Evolutionary conservation across 2,329 filamentous ascomycete species (phyloP).

Genomic region (Calonectria hongkongensis): DNA sequence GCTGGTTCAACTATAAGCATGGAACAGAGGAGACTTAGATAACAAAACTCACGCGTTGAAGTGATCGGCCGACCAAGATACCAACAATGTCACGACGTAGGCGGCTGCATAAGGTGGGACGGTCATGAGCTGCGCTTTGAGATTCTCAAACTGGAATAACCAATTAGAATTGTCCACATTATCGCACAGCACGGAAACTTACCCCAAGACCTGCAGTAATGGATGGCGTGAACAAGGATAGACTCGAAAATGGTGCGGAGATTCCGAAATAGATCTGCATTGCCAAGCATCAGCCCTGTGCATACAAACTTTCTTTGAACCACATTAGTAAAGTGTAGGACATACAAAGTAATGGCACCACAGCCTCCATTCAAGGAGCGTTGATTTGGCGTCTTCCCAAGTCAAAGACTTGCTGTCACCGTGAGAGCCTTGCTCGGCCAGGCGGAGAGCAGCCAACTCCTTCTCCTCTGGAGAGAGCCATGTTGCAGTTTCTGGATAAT

Average conservation of each 20-base stretch:
- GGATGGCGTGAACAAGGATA: conserved; percentile 76
- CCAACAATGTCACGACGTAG: conserved; percentile 63
- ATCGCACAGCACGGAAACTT: conserved; percentile 8
- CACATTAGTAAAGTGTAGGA: neutral
- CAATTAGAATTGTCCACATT: conserved; percentile 37
- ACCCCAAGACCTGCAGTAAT: conserved; percentile 70
- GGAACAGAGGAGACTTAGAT: accelerated
- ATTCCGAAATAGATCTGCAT: conserved; percentile 66
- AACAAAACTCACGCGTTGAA: conserved; percentile 64
- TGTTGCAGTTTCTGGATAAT: conserved; percentile 78
- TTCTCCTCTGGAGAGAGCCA: conserved; percentile 76
- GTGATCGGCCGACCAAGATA: conserved; percentile 76
- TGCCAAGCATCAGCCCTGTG: conserved; percentile 1
- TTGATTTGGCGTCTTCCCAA: conserved; percentile 80
- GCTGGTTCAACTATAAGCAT: conserved; percentile 19
- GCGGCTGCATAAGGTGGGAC: conserved; percentile 77
- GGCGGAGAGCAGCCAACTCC: conserved; percentile 65
- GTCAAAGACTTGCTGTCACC: conserved; percentile 77
- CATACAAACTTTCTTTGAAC: conserved; percentile 4
- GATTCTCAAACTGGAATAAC: conserved; percentile 48
- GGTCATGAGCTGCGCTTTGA: conserved; percentile 76
- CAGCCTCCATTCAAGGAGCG: conserved; percentile 77
- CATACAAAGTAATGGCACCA: conserved; percentile 76
- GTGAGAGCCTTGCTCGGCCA: conserved; percentile 58
- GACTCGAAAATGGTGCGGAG: conserved; percentile 71